These are phyloP conservation scores for Fusarium sp. DNA, from an alignment of 2,329 filamentous ascomycete species.

Conservation along the genomic window DNA sequence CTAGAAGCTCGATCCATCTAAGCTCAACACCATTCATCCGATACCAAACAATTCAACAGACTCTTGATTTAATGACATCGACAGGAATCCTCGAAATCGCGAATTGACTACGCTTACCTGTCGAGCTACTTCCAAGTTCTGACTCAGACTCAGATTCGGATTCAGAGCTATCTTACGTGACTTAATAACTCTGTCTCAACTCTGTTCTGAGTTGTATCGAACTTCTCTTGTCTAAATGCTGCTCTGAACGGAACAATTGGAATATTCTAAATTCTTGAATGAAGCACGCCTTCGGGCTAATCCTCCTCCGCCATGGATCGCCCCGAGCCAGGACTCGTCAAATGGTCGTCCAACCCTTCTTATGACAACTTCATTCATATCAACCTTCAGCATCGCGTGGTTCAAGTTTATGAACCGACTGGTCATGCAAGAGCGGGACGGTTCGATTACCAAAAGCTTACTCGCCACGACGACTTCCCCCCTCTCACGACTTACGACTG, in stretches of 20 bases:
- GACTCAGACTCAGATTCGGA: neutral
- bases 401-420: slow-evolving; percentile 71
- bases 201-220: neutral
- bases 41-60: neutral
- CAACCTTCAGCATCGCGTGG: slow-evolving; percentile 71
- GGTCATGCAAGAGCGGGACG: slow-evolving; percentile 66
- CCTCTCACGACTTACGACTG: slow-evolving; percentile 74
- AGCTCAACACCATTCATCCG: slow-evolving; percentile 15
- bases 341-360: slow-evolving; percentile 71
- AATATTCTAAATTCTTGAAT: neutral
- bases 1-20: slow-evolving; percentile 28
- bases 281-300: neutral
- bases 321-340: slow-evolving; percentile 71
- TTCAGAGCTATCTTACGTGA: slow-evolving; percentile 5
- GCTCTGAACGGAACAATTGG: neutral
- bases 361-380: slow-evolving; percentile 72
- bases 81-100: neutral
- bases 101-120: neutral
- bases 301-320: slow-evolving; percentile 61
- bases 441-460: slow-evolving; percentile 68
- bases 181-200: slow-evolving; percentile 13
- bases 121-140: neutral
- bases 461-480: slow-evolving; percentile 71
- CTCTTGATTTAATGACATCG: slow-evolving; percentile 17
- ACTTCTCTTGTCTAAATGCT: neutral